Conservation (phyloP, 352 stramenopile species). For the Hyaloperonospora brassicae region DNA sequence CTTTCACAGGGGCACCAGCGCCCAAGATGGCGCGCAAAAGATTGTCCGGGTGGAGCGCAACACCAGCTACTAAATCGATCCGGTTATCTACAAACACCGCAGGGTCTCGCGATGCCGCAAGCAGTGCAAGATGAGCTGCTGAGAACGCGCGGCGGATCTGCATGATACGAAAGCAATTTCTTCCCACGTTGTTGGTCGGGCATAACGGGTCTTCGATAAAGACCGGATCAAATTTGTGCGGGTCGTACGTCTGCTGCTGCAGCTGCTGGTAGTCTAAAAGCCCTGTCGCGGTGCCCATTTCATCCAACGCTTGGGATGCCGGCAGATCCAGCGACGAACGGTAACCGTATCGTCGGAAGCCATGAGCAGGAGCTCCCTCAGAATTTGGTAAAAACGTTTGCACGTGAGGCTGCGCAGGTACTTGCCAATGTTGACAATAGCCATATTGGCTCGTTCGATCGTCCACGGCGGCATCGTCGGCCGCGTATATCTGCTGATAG, state of each 20-base stretch:
- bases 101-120: slow-evolving; percentile 47
- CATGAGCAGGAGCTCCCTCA: slow-evolving; percentile 50
- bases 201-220: slow-evolving; percentile 94
- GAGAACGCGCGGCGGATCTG: slow-evolving; percentile 78
- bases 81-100: slow-evolving; percentile 51
- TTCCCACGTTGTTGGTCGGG: slow-evolving; percentile 91
- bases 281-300: slow-evolving; percentile 28
- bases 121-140: slow-evolving; percentile 59
- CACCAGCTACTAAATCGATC: slow-evolving; percentile 47
- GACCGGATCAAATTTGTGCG: slow-evolving; percentile 89
- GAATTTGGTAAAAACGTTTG: slow-evolving; percentile 40
- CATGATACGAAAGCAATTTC: slow-evolving; percentile 94
- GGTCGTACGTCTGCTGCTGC: slow-evolving; percentile 57
- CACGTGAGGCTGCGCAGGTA: slow-evolving; percentile 30
- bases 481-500: slow-evolving; percentile 39
- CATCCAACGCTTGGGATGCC: slow-evolving; percentile 24
- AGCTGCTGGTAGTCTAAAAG: slow-evolving; percentile 35
- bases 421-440: slow-evolving; percentile 54
- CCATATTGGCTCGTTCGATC: slow-evolving; percentile 42
- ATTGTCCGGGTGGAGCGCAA: slow-evolving; percentile 72
- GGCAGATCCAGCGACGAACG: slow-evolving; percentile 60
- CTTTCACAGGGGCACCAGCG: slow-evolving; percentile 41
- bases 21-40: slow-evolving; percentile 67
- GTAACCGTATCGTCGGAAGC: slow-evolving; percentile 57
- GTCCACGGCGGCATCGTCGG: slow-evolving; percentile 41